phyloP scores from a whole-genome alignment of 176 grass and related monocot species.

The Neostapfia colusana region DNA sequence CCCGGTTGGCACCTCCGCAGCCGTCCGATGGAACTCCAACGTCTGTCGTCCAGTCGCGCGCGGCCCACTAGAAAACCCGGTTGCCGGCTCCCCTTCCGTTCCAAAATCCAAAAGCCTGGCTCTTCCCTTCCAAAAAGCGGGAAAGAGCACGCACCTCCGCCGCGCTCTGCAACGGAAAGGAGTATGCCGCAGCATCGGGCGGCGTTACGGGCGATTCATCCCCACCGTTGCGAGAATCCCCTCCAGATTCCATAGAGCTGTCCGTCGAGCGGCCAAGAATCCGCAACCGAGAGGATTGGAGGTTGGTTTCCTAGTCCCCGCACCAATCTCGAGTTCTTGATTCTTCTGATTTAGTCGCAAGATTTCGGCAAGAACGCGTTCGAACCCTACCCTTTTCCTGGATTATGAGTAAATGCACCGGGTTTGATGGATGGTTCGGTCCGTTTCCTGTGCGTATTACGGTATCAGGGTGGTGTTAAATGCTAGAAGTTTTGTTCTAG shows the following conservation, averaged over 20 bases:
- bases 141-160: constrained; percentile 15
- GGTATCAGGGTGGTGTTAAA: background rate
- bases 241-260: background rate
- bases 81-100: too few species aligned
- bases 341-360: background rate
- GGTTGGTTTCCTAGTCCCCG: constrained; percentile 14
- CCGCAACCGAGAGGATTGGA: constrained; percentile 7
- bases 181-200: background rate
- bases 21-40: constrained; percentile 11
- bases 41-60: background rate
- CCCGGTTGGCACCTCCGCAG: background rate
- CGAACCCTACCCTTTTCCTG: constrained; percentile 14
- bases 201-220: background rate
- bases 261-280: background rate
- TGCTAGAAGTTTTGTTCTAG: background rate
- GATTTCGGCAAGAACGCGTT: background rate
- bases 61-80: background rate
- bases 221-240: background rate
- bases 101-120: background rate
- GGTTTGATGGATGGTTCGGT: background rate
- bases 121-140: constrained; percentile 7
- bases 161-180: constrained; percentile 12
- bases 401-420: background rate
- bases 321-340: constrained; percentile 36
- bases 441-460: background rate